These are phyloP conservation scores for Venturiaceae sp. DNA, from an alignment of 2,329 filamentous ascomycete genomes.

Conservation along the genomic window DNA sequence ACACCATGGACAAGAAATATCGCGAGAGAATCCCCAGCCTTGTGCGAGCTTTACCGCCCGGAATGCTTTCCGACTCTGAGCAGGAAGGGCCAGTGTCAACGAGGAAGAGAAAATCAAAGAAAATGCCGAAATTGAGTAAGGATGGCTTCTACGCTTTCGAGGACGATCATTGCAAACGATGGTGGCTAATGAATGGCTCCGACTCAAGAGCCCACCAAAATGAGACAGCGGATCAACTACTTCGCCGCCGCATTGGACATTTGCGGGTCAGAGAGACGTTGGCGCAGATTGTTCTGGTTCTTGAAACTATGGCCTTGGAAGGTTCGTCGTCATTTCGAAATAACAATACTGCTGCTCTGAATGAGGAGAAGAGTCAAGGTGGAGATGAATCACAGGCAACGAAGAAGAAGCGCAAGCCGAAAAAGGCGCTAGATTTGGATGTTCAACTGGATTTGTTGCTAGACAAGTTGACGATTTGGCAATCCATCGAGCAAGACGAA, in stretches of 20 bases:
- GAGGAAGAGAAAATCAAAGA: constrained; percentile 51
- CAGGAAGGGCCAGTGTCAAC: constrained; percentile 15
- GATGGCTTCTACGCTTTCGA: constrained; percentile 61
- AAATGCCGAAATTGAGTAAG: constrained; percentile 49
- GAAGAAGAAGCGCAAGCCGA: constrained; percentile 29
- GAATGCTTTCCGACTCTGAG: constrained; percentile 32
- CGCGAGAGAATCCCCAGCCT: constrained; percentile 58
- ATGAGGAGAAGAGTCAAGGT: not conserved
- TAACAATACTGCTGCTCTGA: constrained; percentile 5
- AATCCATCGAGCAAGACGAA: constrained; percentile 59
- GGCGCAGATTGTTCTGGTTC: constrained; percentile 67
- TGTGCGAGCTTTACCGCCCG: constrained; percentile 46
- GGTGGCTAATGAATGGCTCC: constrained; percentile 52
- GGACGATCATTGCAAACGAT: constrained; percentile 52
- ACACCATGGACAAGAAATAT: constrained; percentile 70
- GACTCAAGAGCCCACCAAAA: not conserved
- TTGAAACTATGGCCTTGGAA: constrained; percentile 68
- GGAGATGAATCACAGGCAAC: constrained; percentile 14
- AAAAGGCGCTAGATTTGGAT: constrained; percentile 57
- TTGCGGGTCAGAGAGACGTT: constrained; percentile 69
- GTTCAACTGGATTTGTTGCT: constrained; percentile 62
- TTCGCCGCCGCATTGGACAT: constrained; percentile 53
- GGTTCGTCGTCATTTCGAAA: constrained; percentile 24
- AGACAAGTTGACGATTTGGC: constrained; percentile 76
- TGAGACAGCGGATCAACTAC: constrained; percentile 38